Conservation (phyloP, 352 stramenopile genomes). For the Phytophthora kernoviae region DNA sequence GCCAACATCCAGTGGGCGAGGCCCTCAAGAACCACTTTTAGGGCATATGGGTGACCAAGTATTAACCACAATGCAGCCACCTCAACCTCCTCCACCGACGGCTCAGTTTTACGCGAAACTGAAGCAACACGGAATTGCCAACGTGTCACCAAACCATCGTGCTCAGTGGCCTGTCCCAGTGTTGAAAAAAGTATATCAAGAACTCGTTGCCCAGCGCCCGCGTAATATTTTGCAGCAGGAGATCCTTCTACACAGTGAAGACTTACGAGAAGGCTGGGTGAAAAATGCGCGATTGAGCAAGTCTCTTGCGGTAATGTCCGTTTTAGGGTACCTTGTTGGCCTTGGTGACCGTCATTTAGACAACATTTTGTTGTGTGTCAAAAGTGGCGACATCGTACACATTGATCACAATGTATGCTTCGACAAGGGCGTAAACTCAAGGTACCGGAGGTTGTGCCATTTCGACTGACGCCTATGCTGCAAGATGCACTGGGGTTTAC, state of each 20-base stretch:
- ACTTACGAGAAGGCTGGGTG: conserved; percentile 67
- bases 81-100: conserved; percentile 53
- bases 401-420: conserved; percentile 95
- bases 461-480: conserved; percentile 88
- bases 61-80: conserved; percentile 26
- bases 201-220: conserved; percentile 66
- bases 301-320: conserved; percentile 87
- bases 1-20: conserved; percentile 12
- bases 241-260: conserved; percentile 50
- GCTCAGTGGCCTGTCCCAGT: conserved; percentile 62
- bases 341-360: conserved; percentile 92
- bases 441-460: conserved; percentile 91
- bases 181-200: conserved; percentile 70
- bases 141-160: conserved; percentile 74
- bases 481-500: conserved; percentile 76
- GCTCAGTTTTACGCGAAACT: conserved; percentile 85
- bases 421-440: conserved; percentile 86
- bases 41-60: conserved; percentile 3
- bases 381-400: conserved; percentile 86
- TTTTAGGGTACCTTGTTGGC: conserved; percentile 89
- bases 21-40: conserved; percentile 23
- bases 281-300: conserved; percentile 68
- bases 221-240: conserved; percentile 73
- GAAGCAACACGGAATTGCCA: conserved; percentile 74
- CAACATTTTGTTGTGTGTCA: conserved; percentile 89